Base-by-base conservation (phyloP, 768 basidiomycete species). In the Xerocomellus intermedius region DNA sequence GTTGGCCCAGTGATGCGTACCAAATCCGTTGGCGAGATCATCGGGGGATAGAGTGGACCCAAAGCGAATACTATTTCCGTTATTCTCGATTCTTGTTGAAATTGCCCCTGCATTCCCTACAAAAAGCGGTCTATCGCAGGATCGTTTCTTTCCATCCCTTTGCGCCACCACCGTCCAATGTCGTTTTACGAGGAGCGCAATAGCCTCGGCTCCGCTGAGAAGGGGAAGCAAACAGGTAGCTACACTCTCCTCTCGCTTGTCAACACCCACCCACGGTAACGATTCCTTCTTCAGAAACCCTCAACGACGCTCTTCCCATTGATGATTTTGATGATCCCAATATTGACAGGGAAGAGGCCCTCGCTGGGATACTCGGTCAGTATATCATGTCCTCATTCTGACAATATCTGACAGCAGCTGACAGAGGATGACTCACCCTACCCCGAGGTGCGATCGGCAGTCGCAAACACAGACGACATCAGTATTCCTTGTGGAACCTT, bases 391-490 rank as follows among this genome's bases (percentile, higher is more conserved):
- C 21, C 14, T 32, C 22, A 24, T 57, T 42, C 32, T 9, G 12
- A 37, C 28, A 0, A 72, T 74, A 54, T 36, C 59, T 59, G 28
- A 64, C 36, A 7, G 13, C 2, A 8, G 3, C 10, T 17, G 22
- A 8, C 60, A 75, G 80, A 80, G 68, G 86, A 92, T 62, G 90
- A 91, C 67, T 90, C 88, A 22, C 91, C 91, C 2, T 93, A 93
- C 66, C 87, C 88, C 22, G 91, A 92, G 70, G 89, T 90, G 22
- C 82, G 88, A 47, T 84, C 86, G 4, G 87, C 89, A 13, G 87
- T 89, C 14, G 83, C 85, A 24, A 88, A 87, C 67, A 84, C 81
- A 1, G 87, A 89, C 60, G 87, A 89, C 63, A 78, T 77, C 2
- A 70, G 72, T 37, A 87, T 89, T 77, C 86, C 86, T 13, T 79